Base-by-base conservation (phyloP, 306 rosid genomes). In the Dryas drummondii region DNA sequence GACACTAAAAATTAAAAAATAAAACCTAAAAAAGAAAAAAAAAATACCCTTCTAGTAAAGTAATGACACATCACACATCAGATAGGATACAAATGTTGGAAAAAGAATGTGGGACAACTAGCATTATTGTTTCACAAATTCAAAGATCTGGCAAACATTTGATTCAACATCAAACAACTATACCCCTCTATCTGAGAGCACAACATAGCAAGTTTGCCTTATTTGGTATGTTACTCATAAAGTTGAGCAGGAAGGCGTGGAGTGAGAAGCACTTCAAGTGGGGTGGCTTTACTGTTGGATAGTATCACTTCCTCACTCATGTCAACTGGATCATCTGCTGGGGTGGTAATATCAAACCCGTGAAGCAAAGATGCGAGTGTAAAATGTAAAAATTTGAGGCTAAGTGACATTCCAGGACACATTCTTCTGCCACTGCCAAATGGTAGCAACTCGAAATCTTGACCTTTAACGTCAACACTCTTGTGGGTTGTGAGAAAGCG, bases 371-470 rank as follows among this genome's bases (percentile, higher is more conserved):
- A 22, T 22, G 66, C 73, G 48, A 76, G 58, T 0, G 47, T 11
- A 15, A 76, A 67, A 1, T 37, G 73, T 26, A 66, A 27, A 49
- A 56, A 14, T 16, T 46, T 62, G 0, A 54, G 37, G 59, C 66
- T 67, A 27, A 66, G 57, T 14, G 66, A 27, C 4, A 9, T 70
- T 14, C 72, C 79, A 0, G 72, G 55, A 44, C 79, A 75, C 1
- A 70, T 9, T 58, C 79, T 17, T 10, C 79, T 64, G 0, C 79
- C 79, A 17, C 53, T 55, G 10, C 79, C 63, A 42, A 75, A 75
- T 3, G 52, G 62, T 40, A 75, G 45, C 22, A 75, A 27, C 71
- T 52, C 72, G 51, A 17, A 65, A 22, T 53, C 22, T 40, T 47
- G 14, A 47, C 70, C 70, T 44, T 53, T 59, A 22, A 60, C 12